These are phyloP conservation scores for Nemania bipapillata DNA, from an alignment of 2,329 filamentous ascomycete genomes.

Conservation along the genomic window DNA sequence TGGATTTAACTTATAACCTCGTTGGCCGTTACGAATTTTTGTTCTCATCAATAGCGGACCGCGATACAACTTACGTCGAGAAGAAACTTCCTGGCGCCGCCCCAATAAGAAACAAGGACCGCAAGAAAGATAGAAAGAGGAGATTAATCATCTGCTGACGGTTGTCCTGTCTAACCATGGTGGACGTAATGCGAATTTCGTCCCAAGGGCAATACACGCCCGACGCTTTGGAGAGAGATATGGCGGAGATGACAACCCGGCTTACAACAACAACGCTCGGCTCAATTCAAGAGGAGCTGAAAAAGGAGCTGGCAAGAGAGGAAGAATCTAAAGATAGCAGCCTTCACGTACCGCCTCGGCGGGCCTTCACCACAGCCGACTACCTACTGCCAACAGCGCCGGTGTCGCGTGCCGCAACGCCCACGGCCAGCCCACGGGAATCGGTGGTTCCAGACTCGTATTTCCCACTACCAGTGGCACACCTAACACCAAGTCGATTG, in stretches of 20 bases:
- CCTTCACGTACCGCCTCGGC: conserved; percentile 44
- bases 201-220: conserved; percentile 42
- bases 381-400: conserved; percentile 43
- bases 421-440: conserved; percentile 41
- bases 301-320: conserved; percentile 16
- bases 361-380: conserved; percentile 49
- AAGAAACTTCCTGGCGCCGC: conserved; percentile 18
- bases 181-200: conserved; percentile 48
- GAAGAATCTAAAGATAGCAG: conserved; percentile 21
- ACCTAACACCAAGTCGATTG: conserved; percentile 28
- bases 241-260: conserved; percentile 46
- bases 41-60: conserved; percentile 17
- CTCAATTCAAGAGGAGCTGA: conserved; percentile 38
- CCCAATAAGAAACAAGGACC: background rate
- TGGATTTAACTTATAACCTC: conserved; percentile 26
- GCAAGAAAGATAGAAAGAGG: conserved; percentile 20
- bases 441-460: conserved; percentile 40
- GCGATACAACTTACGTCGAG: conserved; percentile 26
- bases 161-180: conserved; percentile 42
- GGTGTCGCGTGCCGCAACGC: conserved; percentile 38
- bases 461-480: conserved; percentile 33
- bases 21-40: conserved; percentile 22
- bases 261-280: conserved; percentile 45
- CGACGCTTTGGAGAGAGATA: conserved; percentile 44
- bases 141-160: background rate